Conservation (phyloP, 768 basidiomycete species). For the Boletus tomentosulus region DNA sequence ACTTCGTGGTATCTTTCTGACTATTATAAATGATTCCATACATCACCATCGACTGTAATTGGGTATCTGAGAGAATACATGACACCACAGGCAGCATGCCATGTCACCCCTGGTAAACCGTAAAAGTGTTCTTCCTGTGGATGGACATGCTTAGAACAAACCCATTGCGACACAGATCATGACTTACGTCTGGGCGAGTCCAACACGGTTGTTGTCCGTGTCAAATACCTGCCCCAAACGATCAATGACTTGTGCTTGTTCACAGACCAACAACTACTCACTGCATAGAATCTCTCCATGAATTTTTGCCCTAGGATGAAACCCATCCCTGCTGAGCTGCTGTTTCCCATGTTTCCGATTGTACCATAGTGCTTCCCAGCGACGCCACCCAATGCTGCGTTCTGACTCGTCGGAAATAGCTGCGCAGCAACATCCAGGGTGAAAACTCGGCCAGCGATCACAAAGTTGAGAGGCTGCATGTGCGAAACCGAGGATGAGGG, state of each 20-base stretch:
- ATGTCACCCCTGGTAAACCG: slow-evolving; percentile 2
- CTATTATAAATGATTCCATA: neutral
- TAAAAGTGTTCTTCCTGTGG: slow-evolving; percentile 20
- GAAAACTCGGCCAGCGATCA: slow-evolving; percentile 3
- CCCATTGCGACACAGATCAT: neutral
- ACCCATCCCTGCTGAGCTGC: slow-evolving; percentile 7
- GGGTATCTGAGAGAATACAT: neutral
- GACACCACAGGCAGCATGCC: neutral
- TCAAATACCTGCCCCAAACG: slow-evolving; percentile 11
- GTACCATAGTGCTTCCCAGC: slow-evolving; percentile 10
- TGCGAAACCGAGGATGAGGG: slow-evolving; percentile 6
- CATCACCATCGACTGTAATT: neutral
- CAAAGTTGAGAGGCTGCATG: slow-evolving; percentile 14
- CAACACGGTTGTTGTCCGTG: slow-evolving; percentile 8
- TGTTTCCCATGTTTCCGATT: neutral
- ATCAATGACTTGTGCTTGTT: neutral
- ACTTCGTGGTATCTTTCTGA: neutral
- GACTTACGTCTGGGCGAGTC: slow-evolving; percentile 22
- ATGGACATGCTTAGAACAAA: neutral
- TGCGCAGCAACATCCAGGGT: slow-evolving; percentile 14
- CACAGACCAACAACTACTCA: neutral
- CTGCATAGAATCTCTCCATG: slow-evolving; percentile 16
- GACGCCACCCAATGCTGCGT: slow-evolving; percentile 5
- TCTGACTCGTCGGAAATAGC: slow-evolving; percentile 9
- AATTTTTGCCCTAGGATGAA: slow-evolving; percentile 17